Evolutionary conservation across 441 rosid species (phyloP).

Genomic region (Gossypium trilobum): DNA sequence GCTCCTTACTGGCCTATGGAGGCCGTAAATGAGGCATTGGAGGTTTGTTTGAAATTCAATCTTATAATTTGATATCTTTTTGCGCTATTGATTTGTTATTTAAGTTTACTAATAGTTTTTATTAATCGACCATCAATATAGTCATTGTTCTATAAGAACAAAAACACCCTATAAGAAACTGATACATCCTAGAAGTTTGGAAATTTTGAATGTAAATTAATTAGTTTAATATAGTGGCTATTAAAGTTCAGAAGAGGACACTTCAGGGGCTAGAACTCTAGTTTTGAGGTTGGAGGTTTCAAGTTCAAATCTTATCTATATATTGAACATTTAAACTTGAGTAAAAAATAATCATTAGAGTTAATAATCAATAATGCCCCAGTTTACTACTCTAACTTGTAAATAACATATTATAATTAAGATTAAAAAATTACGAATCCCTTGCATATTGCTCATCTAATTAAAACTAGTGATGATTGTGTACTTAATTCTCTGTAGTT

Average conservation of each 20-base stretch:
- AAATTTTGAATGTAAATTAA: not conserved
- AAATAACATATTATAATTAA: not conserved
- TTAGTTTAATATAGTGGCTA: not conserved
- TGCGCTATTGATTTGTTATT: not conserved
- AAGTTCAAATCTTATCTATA: not conserved
- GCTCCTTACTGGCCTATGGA: constrained; percentile 52
- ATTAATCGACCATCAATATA: not conserved
- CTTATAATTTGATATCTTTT: not conserved
- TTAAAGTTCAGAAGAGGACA: not conserved
- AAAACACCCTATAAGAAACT: not conserved
- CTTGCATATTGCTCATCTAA: not conserved
- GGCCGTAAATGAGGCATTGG: constrained; percentile 47
- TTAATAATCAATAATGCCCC: not conserved
- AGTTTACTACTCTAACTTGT: not conserved
- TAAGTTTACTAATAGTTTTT: not conserved
- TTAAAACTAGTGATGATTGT: not conserved
- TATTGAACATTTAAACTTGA: not conserved
- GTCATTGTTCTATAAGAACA: not conserved
- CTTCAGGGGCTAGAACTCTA: too few relatives aligned
- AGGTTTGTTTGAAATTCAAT: constrained; percentile 40
- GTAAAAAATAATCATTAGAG: not conserved
- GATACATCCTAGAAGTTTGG: not conserved
- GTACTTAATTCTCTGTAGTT: not conserved
- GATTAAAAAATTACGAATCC: not conserved
- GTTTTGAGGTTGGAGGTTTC: not conserved